A percentile compares a stretch with the other conserved stretches of the same genome.
Evolutionary conservation across 371 early-diverging fungal species (phyloP).

Genomic region (Circinella umbellata): DNA sequence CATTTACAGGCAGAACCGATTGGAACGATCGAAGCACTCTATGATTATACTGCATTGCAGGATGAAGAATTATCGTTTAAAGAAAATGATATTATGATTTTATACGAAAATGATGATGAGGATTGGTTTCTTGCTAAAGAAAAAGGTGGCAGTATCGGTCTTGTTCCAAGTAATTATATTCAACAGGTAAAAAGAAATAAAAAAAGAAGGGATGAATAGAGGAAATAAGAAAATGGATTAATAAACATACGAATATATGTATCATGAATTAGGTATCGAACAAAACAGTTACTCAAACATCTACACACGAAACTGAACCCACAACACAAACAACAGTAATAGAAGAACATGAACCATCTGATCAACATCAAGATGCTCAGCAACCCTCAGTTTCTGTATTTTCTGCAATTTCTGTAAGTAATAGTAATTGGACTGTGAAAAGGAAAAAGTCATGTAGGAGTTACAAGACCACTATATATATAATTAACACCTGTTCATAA

Average conservation of each 20-base stretch:
- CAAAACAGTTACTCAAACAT: conserved; percentile 1
- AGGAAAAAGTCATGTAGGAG: neutral
- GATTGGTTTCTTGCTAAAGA: conserved; percentile 79
- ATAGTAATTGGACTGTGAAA: neutral
- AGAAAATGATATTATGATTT: conserved; percentile 71
- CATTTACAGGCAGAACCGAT: conserved; percentile 40
- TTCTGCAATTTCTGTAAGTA: conserved; percentile 21
- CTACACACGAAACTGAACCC: neutral
- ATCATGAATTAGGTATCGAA: conserved; percentile 7
- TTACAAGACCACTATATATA: no score
- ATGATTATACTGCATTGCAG: conserved; percentile 76
- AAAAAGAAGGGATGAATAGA: neutral
- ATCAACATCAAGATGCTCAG: neutral
- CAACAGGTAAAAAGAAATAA: conserved; percentile 43
- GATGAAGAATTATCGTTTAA: conserved; percentile 79
- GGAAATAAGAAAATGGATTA: neutral
- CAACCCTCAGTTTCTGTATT: conserved; percentile 28
- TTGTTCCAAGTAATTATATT: conserved; percentile 81
- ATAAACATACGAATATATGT: no score
- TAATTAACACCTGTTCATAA: no score
- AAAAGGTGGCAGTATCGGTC: conserved; percentile 61
- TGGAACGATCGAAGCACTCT: conserved; percentile 70
- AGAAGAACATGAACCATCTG: neutral
- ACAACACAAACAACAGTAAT: conserved; percentile 2
- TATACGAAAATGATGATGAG: conserved; percentile 78